A percentile compares a stretch with the other conserved stretches of the same genome.
phyloP scores from a whole-genome alignment of 164 flowering plant genomes.

The Brasenia schreberi region DNA sequence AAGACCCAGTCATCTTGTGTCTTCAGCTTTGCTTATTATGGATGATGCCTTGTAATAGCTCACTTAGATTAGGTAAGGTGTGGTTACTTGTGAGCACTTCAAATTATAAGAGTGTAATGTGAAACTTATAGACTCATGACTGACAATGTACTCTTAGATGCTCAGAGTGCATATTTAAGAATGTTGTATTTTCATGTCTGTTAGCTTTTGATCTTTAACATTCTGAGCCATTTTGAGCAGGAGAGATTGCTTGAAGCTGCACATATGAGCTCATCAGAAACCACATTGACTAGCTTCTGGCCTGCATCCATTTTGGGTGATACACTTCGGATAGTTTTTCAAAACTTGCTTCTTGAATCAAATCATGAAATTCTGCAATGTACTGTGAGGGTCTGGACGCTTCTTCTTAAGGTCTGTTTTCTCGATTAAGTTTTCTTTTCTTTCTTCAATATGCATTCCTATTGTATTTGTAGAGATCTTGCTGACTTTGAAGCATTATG shows the following conservation, averaged over 20 bases:
- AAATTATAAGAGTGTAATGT: no score
- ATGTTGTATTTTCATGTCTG: no score
- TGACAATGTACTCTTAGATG: no score
- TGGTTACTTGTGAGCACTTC: no score
- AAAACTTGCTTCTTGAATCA: constrained; percentile 84
- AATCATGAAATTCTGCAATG: constrained; percentile 68
- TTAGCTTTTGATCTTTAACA: no score
- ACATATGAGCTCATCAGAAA: constrained; percentile 33
- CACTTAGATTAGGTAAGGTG: no score
- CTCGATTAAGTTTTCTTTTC: neutral
- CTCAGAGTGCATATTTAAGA: no score
- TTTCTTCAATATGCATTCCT: neutral
- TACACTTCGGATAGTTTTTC: constrained; percentile 88
- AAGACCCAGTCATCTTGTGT: no score
- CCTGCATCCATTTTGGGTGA: constrained; percentile 86
- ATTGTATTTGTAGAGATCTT: neutral
- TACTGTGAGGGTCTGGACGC: constrained; percentile 92
- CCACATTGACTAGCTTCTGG: constrained; percentile 51
- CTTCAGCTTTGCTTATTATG: no score
- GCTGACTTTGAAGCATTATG: constrained; percentile 9
- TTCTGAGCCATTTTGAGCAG: constrained; percentile 15
- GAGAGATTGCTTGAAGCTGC: constrained; percentile 93
- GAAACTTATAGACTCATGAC: no score
- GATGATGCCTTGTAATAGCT: no score
- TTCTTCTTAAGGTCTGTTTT: constrained; percentile 60